phyloP scores from a whole-genome alignment of 345 rosid species.

The Dipteronia dyeriana region DNA sequence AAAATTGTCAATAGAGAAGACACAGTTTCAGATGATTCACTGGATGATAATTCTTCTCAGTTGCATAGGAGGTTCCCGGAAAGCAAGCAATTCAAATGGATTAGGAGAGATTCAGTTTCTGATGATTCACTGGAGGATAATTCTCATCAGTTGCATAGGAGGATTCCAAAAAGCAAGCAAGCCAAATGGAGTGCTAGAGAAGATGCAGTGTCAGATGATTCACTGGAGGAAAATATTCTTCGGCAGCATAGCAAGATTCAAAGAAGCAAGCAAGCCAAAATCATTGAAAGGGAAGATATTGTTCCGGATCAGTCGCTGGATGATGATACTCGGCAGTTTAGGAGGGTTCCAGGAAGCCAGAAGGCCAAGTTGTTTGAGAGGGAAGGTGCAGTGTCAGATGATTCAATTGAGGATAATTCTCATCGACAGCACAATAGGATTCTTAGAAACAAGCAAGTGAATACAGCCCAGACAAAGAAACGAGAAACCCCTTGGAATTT shows the following conservation, averaged over 20 bases:
- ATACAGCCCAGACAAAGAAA: conserved; percentile 16
- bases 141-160: conserved; percentile 37
- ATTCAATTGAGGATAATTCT: conserved; percentile 41
- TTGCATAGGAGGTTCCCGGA: conserved; percentile 21
- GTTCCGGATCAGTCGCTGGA: conserved; percentile 44
- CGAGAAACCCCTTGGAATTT: conserved; percentile 4
- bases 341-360: conserved; percentile 31
- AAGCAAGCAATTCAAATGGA: conserved; percentile 22
- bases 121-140: conserved; percentile 33
- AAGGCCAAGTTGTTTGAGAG: conserved; percentile 34
- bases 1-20: conserved; percentile 31
- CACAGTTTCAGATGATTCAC: conserved; percentile 32
- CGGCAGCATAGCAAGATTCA: conserved; percentile 32
- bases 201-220: conserved; percentile 42
- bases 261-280: conserved; percentile 32
- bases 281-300: conserved; percentile 33
- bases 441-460: conserved; percentile 37
- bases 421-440: conserved; percentile 24
- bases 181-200: conserved; percentile 34
- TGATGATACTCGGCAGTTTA: conserved; percentile 25
- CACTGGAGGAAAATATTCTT: conserved; percentile 32
- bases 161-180: conserved; percentile 48
- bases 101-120: conserved; percentile 30
- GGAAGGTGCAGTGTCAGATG: conserved; percentile 52
- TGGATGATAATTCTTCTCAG: conserved; percentile 14